Evolutionary conservation across 2,329 filamentous ascomycete species (phyloP).

Genomic region (Pyricularia sp.): DNA sequence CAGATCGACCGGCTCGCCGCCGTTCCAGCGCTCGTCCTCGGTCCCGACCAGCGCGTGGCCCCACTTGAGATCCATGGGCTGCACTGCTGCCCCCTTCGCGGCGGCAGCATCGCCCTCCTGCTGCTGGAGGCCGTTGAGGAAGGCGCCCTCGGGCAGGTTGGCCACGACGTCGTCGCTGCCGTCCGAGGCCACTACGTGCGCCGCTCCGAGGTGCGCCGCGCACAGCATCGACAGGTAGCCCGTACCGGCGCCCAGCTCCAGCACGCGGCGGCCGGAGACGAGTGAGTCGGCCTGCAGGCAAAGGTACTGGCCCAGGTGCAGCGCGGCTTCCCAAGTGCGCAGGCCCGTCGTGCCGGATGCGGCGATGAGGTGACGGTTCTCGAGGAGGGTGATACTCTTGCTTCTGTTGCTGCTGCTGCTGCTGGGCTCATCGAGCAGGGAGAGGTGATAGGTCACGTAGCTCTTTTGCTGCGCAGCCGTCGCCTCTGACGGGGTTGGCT

Average conservation of each 20-base stretch:
- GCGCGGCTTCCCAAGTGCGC: constrained; percentile 72
- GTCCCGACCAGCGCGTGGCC: constrained; percentile 49
- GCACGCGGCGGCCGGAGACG: constrained; percentile 45
- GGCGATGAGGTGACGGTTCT: constrained; percentile 60
- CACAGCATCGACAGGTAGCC: constrained; percentile 68
- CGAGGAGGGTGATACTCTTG: constrained; percentile 50
- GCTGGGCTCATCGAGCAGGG: constrained; percentile 17
- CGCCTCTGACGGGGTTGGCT: constrained; percentile 53
- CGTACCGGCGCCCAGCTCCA: constrained; percentile 70
- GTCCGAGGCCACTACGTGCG: constrained; percentile 59
- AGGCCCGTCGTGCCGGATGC: constrained; percentile 66
- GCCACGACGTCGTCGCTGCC: constrained; percentile 65
- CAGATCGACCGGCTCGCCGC: constrained; percentile 42
- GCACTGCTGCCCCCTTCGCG: constrained; percentile 20
- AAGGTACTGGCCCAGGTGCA: constrained; percentile 64
- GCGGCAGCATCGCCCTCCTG: constrained; percentile 18
- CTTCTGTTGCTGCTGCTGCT: not conserved
- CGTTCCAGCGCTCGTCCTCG: constrained; percentile 45
- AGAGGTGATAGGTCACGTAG: constrained; percentile 62
- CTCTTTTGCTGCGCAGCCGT: constrained; percentile 61
- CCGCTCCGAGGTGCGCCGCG: constrained; percentile 52
- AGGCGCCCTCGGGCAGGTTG: constrained; percentile 56
- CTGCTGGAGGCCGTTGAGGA: constrained; percentile 55
- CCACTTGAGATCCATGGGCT: constrained; percentile 52
- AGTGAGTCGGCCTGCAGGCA: constrained; percentile 29